A percentile compares a stretch with the other conserved stretches of the same genome.
phyloP scores from a whole-genome alignment of 2,329 filamentous ascomycete species.

The Phoma sp. region DNA sequence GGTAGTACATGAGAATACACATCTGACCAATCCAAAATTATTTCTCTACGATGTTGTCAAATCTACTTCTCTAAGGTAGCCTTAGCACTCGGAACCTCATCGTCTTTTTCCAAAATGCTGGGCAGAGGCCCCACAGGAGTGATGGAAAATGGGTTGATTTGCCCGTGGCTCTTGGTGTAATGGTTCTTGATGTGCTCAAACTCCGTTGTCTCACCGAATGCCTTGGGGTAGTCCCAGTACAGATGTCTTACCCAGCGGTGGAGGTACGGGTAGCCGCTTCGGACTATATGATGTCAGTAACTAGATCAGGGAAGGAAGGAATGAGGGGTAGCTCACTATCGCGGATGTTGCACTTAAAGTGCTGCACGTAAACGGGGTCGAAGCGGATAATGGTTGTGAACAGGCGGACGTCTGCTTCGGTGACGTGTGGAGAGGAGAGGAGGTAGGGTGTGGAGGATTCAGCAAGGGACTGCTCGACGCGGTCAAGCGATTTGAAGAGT shows the following conservation, averaged over 20 bases:
- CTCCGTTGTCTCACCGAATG: constrained; percentile 82
- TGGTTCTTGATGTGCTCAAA: constrained; percentile 94
- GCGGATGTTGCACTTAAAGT: constrained; percentile 80
- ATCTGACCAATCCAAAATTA: too few species aligned
- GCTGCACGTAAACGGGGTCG: constrained; percentile 60
- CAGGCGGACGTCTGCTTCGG: constrained; percentile 59
- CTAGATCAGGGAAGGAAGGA: neutral
- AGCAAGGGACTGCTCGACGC: constrained; percentile 52
- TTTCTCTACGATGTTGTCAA: too few species aligned
- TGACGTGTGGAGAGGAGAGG: constrained; percentile 51
- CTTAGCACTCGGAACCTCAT: constrained; percentile 72
- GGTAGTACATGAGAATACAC: too few species aligned
- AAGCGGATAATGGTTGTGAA: constrained; percentile 68
- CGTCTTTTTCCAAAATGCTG: constrained; percentile 75
- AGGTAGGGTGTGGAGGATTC: constrained; percentile 54
- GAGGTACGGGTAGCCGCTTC: constrained; percentile 79
- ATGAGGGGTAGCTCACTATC: constrained; percentile 58
- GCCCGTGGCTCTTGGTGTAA: constrained; percentile 69
- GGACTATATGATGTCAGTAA: constrained; percentile 28
- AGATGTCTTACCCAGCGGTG: constrained; percentile 82
- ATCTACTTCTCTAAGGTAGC: constrained; percentile 18
- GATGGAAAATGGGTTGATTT: constrained; percentile 72
- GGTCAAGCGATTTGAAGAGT: constrained; percentile 57
- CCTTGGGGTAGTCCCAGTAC: constrained; percentile 73
- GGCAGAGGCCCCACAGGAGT: constrained; percentile 86